These are phyloP conservation scores for Termitomyces sp. DNA, from an alignment of 768 basidiomycete genomes.

Conservation along the genomic window DNA sequence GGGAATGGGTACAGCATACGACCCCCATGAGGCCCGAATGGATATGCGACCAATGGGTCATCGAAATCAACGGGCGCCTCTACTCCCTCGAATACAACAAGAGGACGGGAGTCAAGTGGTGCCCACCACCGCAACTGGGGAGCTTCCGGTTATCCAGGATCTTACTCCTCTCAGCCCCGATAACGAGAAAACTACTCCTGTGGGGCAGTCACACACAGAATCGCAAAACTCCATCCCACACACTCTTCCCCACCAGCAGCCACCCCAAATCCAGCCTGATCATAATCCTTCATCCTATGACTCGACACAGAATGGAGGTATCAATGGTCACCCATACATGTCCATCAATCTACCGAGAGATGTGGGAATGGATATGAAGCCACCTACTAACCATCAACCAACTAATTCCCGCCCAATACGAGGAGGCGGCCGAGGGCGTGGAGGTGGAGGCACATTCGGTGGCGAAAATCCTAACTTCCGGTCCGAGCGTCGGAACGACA, in stretches of 20 bases:
- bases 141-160: conserved; percentile 82
- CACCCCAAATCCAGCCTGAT: neutral
- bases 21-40: conserved; percentile 78
- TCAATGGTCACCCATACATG: conserved; percentile 21
- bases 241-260: conserved; percentile 18
- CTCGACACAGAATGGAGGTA: conserved; percentile 21
- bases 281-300: conserved; percentile 6
- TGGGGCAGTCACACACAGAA: conserved; percentile 20
- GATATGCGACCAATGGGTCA: conserved; percentile 60
- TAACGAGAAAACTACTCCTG: conserved; percentile 25
- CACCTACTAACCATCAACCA: conserved; percentile 23
- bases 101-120: conserved; percentile 45
- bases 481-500: conserved; percentile 64
- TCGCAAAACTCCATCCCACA: conserved; percentile 27
- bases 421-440: conserved; percentile 41
- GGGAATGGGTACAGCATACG: conserved; percentile 53
- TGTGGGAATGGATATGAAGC: conserved; percentile 33
- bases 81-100: conserved; percentile 52
- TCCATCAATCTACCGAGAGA: conserved; percentile 29
- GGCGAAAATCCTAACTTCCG: conserved; percentile 67
- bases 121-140: conserved; percentile 51
- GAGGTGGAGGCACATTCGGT: conserved; percentile 58
- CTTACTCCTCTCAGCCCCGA: conserved; percentile 57
- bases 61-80: conserved; percentile 52
- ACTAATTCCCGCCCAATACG: conserved; percentile 27